Base-by-base conservation (phyloP, 129 eudicot genomes). In the Gnaphalium uliginosum region DNA sequence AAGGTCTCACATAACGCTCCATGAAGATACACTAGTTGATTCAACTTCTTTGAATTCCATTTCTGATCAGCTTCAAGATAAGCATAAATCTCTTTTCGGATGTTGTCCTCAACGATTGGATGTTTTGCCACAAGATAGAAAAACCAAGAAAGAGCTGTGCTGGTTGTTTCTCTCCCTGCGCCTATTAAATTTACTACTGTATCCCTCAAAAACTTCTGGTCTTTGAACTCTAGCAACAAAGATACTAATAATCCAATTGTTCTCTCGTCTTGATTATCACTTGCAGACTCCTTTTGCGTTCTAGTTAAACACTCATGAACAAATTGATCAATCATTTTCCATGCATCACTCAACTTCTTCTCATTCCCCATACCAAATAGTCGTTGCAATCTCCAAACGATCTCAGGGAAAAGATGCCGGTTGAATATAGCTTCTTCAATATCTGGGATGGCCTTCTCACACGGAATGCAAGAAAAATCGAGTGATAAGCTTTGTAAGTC, bases 91-190 rank as follows among this genome's bases (percentile, higher is more conserved):
- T 87, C 91, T 48, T 81, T 84, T 21, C 71, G 39, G 0, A 87
- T 72, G 73, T 72, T 87, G 35, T 67, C 59, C 70, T 78, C 80
- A 5, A 76, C 79, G 22, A 14, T 46, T 0, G 83, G 89, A 22
- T 87, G 78, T 5, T 81, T 63, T 1, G 79, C 24, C 0, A 84
- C 75, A 2, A 87, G 83, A 82, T 79, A 87, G 54, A 78, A 71
- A 53, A 87, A 82, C 92, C 92, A 87, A 1, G 92, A 78, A 4
- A 87, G 74, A 10, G 81, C 74, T 0, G 79, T 69, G 27, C 84
- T 76, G 5, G 81, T 76, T 0, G 89, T 81, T 71, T 84, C 89
- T n/a, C 81, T 69, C 8, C 86, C 92, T 3, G 92, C 92, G 23
- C 76, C 22, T 81, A 87, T 66, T 18, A 82, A 30, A 62, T 35